phyloP scores from a whole-genome alignment of 164 flowering plant genomes.

The Tetracentron sinense region DNA sequence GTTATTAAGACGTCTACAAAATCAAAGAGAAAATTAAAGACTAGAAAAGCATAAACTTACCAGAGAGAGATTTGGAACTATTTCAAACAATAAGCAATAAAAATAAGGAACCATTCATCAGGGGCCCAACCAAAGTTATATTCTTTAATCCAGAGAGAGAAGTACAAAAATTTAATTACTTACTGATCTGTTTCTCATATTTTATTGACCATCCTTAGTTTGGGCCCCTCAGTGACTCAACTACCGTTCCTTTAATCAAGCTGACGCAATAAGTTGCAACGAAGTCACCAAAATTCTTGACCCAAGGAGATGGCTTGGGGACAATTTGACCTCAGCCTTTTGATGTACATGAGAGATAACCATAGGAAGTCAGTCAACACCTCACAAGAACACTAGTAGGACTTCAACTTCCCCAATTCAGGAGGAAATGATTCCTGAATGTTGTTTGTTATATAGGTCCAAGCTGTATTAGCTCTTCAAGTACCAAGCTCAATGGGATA shows the following conservation, averaged over 20 bases:
- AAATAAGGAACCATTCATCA: background rate
- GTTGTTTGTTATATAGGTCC: conserved; percentile 83
- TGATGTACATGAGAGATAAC: background rate
- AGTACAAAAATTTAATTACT: background rate
- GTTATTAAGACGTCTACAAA: conserved; percentile 67
- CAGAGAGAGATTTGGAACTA: too few relatives aligned
- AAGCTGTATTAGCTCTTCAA: conserved; percentile 82
- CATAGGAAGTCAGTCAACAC: conserved; percentile 8
- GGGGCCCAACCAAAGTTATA: background rate
- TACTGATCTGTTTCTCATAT: background rate
- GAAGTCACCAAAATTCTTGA: background rate
- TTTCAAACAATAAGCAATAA: too few relatives aligned
- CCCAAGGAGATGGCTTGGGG: background rate
- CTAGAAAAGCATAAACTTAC: background rate
- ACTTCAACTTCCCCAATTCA: conserved; percentile 72
- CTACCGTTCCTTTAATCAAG: background rate
- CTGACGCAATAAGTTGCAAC: too few relatives aligned
- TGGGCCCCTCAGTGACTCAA: background rate
- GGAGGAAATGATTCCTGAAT: conserved; percentile 74
- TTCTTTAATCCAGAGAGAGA: background rate
- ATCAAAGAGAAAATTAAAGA: conserved; percentile 9
- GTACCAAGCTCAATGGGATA: conserved; percentile 77
- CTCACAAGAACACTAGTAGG: conserved; percentile 87
- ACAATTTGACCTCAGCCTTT: background rate
- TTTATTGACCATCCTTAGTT: background rate